Percentiles rank a stretch among this genome's conserved stretches.
Conservation (phyloP, 2,329 filamentous ascomycete species). For the Ophiostoma ips region DNA sequence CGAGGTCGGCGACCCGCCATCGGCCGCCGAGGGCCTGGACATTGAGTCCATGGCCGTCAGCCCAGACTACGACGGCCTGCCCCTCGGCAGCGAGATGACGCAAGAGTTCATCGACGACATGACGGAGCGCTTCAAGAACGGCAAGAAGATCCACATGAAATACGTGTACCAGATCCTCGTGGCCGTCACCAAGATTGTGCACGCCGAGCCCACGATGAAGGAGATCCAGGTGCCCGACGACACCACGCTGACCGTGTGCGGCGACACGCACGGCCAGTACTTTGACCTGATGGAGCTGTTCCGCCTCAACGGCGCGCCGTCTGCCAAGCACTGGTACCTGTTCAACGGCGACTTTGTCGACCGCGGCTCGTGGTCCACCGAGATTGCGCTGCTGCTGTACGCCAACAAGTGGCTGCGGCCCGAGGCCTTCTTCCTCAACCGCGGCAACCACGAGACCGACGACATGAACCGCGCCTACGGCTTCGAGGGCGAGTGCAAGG, state of each 20-base stretch:
- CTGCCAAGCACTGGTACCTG: conserved; percentile 79
- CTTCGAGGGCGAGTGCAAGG: conserved; percentile 95
- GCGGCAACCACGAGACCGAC: conserved; percentile 96
- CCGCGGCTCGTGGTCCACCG: conserved; percentile 93
- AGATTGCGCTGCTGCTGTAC: conserved; percentile 86
- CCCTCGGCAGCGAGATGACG: conserved; percentile 72
- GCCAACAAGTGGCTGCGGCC: conserved; percentile 95
- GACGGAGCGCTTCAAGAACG: conserved; percentile 88
- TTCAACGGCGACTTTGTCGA: conserved; percentile 99
- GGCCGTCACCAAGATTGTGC: conserved; percentile 77
- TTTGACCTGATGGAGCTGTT: conserved; percentile 97
- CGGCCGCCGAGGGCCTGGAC: conserved; percentile 80
- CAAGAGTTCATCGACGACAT: conserved; percentile 96
- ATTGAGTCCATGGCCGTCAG: conserved; percentile 76
- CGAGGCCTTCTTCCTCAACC: conserved; percentile 81
- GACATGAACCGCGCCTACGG: conserved; percentile 99
- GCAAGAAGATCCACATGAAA: conserved; percentile 90
- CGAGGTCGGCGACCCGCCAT: conserved; percentile 82
- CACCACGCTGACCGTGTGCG: conserved; percentile 79
- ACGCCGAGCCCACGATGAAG: conserved; percentile 92
- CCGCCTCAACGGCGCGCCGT: conserved; percentile 72
- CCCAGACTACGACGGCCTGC: conserved; percentile 69
- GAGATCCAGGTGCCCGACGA: conserved; percentile 72
- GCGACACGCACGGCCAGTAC: conserved; percentile 96
- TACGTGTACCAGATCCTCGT: conserved; percentile 96